Conservation (phyloP, 1,139 yeast genomes). For the Debaryomyces robertsiae region DNA sequence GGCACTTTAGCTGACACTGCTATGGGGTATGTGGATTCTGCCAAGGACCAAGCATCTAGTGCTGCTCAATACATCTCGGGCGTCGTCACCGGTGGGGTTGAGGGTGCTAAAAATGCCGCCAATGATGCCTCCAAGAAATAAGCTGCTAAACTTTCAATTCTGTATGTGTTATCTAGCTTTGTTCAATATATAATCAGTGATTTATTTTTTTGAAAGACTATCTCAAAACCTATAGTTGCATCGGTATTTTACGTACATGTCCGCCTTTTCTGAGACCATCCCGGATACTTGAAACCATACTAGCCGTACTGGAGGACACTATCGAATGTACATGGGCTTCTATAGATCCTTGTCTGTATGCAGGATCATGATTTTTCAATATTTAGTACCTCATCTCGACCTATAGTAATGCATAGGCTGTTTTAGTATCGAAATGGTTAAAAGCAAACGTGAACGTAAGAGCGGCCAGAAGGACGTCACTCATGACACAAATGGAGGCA, state of each 20-base stretch:
- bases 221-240: not conserved
- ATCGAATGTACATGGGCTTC: too few species aligned
- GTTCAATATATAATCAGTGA: not conserved
- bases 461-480: not conserved
- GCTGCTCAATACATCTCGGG: constrained; percentile 66
- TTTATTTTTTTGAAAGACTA: not conserved
- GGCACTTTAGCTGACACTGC: constrained; percentile 58
- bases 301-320: too few species aligned
- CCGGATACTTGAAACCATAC: too few species aligned
- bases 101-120: constrained; percentile 55
- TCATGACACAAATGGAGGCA: not conserved
- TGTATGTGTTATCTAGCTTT: constrained; percentile 2
- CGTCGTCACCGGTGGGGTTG: constrained; percentile 61
- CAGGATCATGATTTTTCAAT: not conserved
- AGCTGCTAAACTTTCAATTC: constrained; percentile 6
- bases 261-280: too few species aligned
- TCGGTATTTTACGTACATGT: too few species aligned
- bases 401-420: not conserved
- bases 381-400: constrained; percentile 6
- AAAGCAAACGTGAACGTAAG: not conserved
- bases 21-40: constrained; percentile 59
- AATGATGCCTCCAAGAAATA: constrained; percentile 31
- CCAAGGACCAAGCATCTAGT: constrained; percentile 60
- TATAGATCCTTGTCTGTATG: not conserved
- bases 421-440: not conserved